Percentiles rank a stretch among this genome's conserved stretches.
Conservation (phyloP, 2,329 filamentous ascomycete species). For the Eutypella sp. region DNA sequence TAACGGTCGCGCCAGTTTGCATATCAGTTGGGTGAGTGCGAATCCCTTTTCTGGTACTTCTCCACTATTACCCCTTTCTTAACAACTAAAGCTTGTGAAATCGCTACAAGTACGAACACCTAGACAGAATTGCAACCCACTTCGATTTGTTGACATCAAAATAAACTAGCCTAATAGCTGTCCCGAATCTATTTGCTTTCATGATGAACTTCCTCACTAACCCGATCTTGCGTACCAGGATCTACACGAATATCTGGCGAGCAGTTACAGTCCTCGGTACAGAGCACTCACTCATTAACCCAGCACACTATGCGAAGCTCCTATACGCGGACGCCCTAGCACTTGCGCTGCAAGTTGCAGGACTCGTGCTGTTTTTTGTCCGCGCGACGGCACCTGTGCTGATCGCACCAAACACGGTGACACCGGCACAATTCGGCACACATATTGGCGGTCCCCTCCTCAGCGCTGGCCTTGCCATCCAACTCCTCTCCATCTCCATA, state of each 20-base stretch:
- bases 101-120: too few relatives aligned
- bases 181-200: too few relatives aligned
- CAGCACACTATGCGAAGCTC: conserved; percentile 16
- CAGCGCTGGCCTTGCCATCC: conserved; percentile 20
- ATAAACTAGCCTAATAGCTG: not conserved
- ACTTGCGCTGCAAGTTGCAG: conserved; percentile 22
- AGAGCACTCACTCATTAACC: conserved; percentile 23
- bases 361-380: conserved; percentile 23
- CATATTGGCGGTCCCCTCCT: conserved; percentile 19
- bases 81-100: not conserved
- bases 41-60: not conserved
- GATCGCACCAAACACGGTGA: conserved; percentile 4
- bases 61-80: not conserved
- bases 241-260: conserved; percentile 22
- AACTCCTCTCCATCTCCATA: conserved; percentile 18
- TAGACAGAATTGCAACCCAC: too few relatives aligned
- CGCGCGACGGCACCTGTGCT: conserved; percentile 11
- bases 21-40: conserved; percentile 21
- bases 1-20: conserved; percentile 24
- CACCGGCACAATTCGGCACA: not conserved
- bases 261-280: conserved; percentile 22
- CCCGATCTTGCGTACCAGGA: conserved; percentile 11
- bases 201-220: not conserved
- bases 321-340: conserved; percentile 22
- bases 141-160: too few relatives aligned